Evolutionary conservation across 2,329 filamentous ascomycete genomes (phyloP), one percentile per base, ranked within the genome.

Genomic region (Talaromyces albobiverticillius): DNA sequence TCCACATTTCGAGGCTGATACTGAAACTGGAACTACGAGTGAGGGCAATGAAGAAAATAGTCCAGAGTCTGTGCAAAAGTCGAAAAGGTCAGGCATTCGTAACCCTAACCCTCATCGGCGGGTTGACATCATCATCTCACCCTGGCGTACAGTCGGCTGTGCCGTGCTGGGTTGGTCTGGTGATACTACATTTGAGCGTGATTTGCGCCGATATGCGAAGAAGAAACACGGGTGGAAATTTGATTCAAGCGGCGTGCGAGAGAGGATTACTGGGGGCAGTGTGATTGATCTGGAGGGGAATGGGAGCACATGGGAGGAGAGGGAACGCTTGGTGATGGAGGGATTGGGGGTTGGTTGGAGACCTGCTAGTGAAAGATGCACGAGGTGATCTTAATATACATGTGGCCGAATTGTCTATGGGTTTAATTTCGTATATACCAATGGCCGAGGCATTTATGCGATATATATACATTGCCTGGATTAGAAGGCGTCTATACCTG

Each of bases 41-140:
- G 48, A 31, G n/a, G 16, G 6, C n/a, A 2, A 14, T 7, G 16
- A 25, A 7, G 16, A 31, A 23, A 0, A 13, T 23, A 25, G 31
- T 25, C 2, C 32, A 34, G 16, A 52, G 26, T 11, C 50, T 43
- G 20, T 50, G 25, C 61, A 71, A 1, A 66, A 68, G 46, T 40
- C 25, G n/a, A 61, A 59, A 54, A 60, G 81, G 63, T 10, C 26
- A 29, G n/a, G n/a, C n/a, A n/a, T n/a, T n/a, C 26, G 26, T 6
- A 92, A 91, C 57, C 80, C 84, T 0, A 90, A 90, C 61, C 80
- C 82, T 1, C 93, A 96, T 66, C 83, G 91, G 18, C 81, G 93
- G 43, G 92, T 97, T 1, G 93, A 97, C 66, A 96, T 97, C 55
- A 93, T 97, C 60, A 79, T 97, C 57, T 85, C 84, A 20, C 90